A percentile compares a stretch with the other conserved stretches of the same genome.
These are phyloP conservation scores for Raphanus sativus DNA, from an alignment of 345 rosid species.

Conservation along the genomic window DNA sequence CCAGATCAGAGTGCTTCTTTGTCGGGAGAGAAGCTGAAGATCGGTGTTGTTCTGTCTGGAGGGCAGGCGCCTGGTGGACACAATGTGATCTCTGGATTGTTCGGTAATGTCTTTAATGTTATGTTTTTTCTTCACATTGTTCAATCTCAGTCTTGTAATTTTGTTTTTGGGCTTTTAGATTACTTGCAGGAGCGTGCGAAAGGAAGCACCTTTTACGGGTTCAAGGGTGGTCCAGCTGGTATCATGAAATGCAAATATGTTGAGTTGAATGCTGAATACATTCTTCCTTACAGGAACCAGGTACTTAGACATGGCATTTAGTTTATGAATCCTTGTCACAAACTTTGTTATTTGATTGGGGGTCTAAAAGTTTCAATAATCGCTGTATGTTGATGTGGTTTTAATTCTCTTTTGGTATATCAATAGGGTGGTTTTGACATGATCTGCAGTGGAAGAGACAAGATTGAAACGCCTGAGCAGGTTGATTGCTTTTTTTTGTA, in stretches of 20 bases:
- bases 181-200: slow-evolving; percentile 83
- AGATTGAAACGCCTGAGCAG: slow-evolving; percentile 98
- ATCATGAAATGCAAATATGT: slow-evolving; percentile 94
- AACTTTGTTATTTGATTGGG: slow-evolving; percentile 3
- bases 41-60: slow-evolving; percentile 93
- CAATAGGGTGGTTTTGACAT: slow-evolving; percentile 97
- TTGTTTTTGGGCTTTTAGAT: slow-evolving; percentile 45
- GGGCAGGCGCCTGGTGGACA: slow-evolving; percentile 99
- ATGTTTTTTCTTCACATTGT: not conserved
- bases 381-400: not conserved
- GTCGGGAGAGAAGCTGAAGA: slow-evolving; percentile 62
- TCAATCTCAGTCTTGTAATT: not conserved
- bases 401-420: slow-evolving; percentile 3
- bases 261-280: slow-evolving; percentile 68
- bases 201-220: slow-evolving; percentile 83
- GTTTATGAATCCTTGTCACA: not conserved
- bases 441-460: slow-evolving; percentile 99
- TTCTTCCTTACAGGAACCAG: slow-evolving; percentile 91
- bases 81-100: slow-evolving; percentile 91
- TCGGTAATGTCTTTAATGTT: slow-evolving; percentile 46
- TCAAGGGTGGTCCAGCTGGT: slow-evolving; percentile 98
- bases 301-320: slow-evolving; percentile 37
- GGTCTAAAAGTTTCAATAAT: not conserved
- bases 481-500: slow-evolving; percentile 34
- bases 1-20: slow-evolving; percentile 43